Percentiles rank a stretch among this genome's conserved stretches.
Conservation (phyloP, 306 rosid genomes). For the Begonia masoniana region DNA sequence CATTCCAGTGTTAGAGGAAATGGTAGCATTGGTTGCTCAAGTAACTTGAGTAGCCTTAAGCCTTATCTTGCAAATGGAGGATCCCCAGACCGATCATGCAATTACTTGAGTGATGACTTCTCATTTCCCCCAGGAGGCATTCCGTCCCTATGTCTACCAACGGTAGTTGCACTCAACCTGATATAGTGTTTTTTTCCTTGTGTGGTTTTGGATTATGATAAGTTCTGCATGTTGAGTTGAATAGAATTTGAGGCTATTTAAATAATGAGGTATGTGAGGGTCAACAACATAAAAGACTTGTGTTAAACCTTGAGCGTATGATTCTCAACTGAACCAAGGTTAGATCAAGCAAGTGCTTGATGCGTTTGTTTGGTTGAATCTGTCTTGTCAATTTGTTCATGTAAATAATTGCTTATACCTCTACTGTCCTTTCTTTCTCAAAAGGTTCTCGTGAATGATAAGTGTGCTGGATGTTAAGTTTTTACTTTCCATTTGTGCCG, state of each 20-base stretch:
- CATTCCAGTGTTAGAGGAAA: constrained; percentile 28
- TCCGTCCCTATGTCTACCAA: constrained; percentile 35
- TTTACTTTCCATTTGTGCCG: no score
- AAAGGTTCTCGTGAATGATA: no score
- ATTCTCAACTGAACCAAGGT: no score
- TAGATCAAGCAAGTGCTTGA: no score
- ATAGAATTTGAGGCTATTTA: no score
- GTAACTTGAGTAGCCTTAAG: constrained; percentile 23
- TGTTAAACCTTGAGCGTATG: no score
- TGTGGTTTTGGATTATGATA: background rate
- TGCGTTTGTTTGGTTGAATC: background rate
- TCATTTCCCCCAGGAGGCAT: constrained; percentile 24
- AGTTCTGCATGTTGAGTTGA: no score
- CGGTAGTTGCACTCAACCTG: constrained; percentile 28
- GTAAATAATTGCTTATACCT: background rate
- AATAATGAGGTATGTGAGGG: no score
- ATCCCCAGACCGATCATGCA: constrained; percentile 19
- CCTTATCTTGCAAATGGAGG: constrained; percentile 36
- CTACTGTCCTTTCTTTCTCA: no score
- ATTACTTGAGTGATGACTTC: constrained; percentile 19
- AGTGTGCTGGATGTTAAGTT: no score
- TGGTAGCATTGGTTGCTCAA: constrained; percentile 29
- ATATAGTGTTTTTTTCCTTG: background rate
- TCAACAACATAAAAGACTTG: no score
- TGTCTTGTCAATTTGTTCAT: background rate